Conservation (phyloP, 2,329 filamentous ascomycete genomes). For the Leptographium flavum region DNA sequence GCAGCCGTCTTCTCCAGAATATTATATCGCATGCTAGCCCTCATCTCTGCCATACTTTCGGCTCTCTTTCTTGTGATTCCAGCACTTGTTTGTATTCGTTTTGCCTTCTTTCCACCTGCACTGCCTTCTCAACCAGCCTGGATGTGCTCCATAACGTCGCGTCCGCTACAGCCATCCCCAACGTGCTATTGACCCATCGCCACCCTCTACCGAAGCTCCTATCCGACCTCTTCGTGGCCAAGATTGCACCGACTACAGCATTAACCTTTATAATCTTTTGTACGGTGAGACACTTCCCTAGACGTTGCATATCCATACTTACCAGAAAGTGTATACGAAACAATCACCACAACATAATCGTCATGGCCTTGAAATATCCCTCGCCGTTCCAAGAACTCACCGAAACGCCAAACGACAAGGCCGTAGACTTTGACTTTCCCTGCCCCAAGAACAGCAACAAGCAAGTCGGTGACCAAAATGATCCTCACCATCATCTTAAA, state of each 20-base stretch:
- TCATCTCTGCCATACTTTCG: not conserved
- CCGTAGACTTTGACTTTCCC: not conserved
- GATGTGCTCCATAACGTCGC: not conserved
- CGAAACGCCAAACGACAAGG: not conserved
- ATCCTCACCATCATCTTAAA: not conserved
- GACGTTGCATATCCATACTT: not conserved
- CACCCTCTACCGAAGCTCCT: not conserved
- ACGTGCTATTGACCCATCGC: not conserved
- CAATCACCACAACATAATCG: not conserved
- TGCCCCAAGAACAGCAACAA: not conserved
- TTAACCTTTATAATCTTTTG: not conserved
- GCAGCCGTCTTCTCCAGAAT: not conserved
- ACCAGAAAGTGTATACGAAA: not conserved
- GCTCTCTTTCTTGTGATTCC: not conserved
- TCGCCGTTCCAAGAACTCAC: not conserved
- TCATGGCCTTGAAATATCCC: not conserved
- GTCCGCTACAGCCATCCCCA: not conserved
- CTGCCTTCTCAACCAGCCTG: too few species aligned
- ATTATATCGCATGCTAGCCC: not conserved
- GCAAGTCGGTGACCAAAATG: not conserved
- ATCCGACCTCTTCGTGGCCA: not conserved
- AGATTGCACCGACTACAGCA: not conserved
- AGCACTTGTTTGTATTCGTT: not conserved
- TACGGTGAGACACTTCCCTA: not conserved
- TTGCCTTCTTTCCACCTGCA: not conserved